Percentiles rank a stretch among this genome's conserved stretches.
Evolutionary conservation across 2,329 filamentous ascomycete genomes (phyloP).

Genomic region (Scedosporium minutisporum): DNA sequence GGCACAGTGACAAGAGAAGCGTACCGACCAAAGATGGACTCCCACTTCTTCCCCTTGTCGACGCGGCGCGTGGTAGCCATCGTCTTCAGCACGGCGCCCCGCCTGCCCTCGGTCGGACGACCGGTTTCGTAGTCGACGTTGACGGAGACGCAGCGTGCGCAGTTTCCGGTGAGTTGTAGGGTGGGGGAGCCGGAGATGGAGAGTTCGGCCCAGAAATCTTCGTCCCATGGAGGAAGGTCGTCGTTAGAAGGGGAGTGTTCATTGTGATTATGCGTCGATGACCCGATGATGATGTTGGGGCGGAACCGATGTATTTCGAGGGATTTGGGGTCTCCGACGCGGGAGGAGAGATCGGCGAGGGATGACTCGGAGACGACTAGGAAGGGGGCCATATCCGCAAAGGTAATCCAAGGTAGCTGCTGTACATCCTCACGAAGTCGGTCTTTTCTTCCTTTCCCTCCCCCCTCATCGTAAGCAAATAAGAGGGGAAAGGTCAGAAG

Average conservation of each 20-base stretch:
- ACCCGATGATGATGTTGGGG: constrained; percentile 52
- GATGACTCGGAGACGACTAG: constrained; percentile 63
- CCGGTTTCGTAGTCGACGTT: constrained; percentile 65
- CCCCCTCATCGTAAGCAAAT: not conserved
- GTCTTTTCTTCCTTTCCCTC: not conserved
- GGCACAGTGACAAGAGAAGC: constrained; percentile 40
- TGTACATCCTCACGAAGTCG: not conserved
- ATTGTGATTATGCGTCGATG: constrained; percentile 28
- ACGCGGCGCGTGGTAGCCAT: constrained; percentile 62
- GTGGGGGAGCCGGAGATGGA: constrained; percentile 26
- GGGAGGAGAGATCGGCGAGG: constrained; percentile 52
- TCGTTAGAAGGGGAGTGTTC: constrained; percentile 28
- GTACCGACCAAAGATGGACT: constrained; percentile 65
- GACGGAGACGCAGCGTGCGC: constrained; percentile 56
- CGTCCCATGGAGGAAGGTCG: constrained; percentile 43
- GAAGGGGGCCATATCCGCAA: constrained; percentile 67
- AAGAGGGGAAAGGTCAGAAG: not conserved
- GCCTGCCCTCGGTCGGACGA: constrained; percentile 42
- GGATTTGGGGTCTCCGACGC: constrained; percentile 26
- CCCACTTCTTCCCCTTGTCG: constrained; percentile 57
- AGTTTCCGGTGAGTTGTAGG: constrained; percentile 59
- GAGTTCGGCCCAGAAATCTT: constrained; percentile 64
- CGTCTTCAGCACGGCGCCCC: constrained; percentile 56
- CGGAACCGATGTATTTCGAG: constrained; percentile 61
- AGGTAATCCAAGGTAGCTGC: constrained; percentile 48